Conservation (phyloP, 805 yeast species). For the Lachancea sp. region DNA sequence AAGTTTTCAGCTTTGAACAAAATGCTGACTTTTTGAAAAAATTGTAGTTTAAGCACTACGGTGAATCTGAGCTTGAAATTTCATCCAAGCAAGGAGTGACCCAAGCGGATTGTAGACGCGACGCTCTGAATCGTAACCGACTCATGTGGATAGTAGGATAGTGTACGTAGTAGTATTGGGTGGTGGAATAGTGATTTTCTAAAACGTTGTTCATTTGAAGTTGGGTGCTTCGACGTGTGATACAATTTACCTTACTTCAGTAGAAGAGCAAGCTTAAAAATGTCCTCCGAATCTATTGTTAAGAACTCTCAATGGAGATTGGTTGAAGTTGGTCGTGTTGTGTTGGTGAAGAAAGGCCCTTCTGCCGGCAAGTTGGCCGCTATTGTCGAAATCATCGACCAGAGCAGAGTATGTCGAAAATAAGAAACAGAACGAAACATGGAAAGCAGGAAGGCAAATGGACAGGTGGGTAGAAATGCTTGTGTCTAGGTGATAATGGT, state of each 20-base stretch:
- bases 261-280: conserved; percentile 29
- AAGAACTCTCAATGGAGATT: conserved; percentile 98
- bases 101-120: not conserved
- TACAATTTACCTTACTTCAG: conserved; percentile 1
- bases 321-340: conserved; percentile 99
- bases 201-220: not conserved
- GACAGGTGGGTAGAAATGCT: not conserved
- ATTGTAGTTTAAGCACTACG: not conserved
- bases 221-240: not conserved
- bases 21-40: no score
- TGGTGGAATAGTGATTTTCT: conserved; percentile 1
- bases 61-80: not conserved
- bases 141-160: not conserved
- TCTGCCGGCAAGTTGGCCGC: conserved; percentile 82
- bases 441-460: not conserved
- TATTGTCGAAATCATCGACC: conserved; percentile 98
- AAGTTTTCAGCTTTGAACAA: no score
- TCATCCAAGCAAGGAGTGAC: not conserved
- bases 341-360: conserved; percentile 76
- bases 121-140: not conserved
- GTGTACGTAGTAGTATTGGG: not conserved
- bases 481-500: no score
- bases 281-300: conserved; percentile 72
- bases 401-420: conserved; percentile 79
- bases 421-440: not conserved